Evolutionary conservation across 225 moss, liverwort and hornwort genomes (phyloP).

Genomic region (Antitrichia curtipendula): DNA sequence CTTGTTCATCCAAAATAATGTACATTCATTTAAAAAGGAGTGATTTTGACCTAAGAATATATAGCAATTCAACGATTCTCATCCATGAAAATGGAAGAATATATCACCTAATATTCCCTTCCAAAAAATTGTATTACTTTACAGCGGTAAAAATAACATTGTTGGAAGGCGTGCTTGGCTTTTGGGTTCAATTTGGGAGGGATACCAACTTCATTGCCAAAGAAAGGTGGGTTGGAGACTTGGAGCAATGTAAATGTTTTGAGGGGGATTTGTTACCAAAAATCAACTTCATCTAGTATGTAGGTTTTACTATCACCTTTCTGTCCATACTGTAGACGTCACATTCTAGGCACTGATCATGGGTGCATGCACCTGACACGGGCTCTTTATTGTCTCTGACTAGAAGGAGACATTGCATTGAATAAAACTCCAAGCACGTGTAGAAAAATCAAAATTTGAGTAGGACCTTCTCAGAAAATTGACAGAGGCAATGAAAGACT

Average conservation of each 20-base stretch:
- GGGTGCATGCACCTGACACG: neutral
- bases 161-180: fast-evolving
- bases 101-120: neutral
- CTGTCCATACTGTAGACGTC: neutral
- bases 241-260: fast-evolving
- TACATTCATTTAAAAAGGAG: neutral
- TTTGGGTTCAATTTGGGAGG: fast-evolving
- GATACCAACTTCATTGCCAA: fast-evolving
- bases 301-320: neutral
- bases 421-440: neutral
- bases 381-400: neutral
- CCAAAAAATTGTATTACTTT: no score
- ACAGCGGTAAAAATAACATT: neutral
- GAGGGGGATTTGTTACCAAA: neutral
- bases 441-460: neutral
- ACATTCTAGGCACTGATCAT: neutral
- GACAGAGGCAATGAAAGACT: neutral
- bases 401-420: neutral
- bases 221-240: neutral
- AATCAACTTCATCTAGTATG: neutral
- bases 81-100: neutral
- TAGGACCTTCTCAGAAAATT: neutral
- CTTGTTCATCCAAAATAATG: neutral
- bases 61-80: no score
- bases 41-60: no score